phyloP scores from a whole-genome alignment of 192 early-diverging fungal species.

The Podila clonocystis region DNA sequence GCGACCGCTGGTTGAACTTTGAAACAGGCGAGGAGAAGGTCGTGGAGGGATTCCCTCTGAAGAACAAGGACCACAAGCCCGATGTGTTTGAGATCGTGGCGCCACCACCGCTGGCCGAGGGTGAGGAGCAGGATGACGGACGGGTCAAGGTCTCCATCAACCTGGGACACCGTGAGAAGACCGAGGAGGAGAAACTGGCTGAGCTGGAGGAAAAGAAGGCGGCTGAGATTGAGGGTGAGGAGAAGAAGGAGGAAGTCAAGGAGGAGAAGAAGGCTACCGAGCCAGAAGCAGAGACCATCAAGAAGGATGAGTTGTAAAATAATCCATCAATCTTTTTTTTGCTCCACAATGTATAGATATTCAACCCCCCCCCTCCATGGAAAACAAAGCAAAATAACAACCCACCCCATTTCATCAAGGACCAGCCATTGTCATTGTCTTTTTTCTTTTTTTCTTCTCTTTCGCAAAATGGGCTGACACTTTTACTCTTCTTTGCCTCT shows the following conservation, averaged over 20 bases:
- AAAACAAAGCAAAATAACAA: too few relatives aligned
- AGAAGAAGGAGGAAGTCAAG: constrained; percentile 6
- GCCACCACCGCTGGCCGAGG: constrained; percentile 4
- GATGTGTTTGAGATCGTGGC: constrained; percentile 27
- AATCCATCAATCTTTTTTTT: too few relatives aligned
- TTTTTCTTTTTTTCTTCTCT: too few relatives aligned
- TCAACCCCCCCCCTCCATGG: too few relatives aligned
- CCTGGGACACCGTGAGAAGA: neutral
- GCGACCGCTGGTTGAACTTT: constrained; percentile 47
- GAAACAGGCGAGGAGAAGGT: constrained; percentile 18
- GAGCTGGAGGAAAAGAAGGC: neutral
- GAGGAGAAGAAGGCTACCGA: neutral
- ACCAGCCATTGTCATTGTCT: too few relatives aligned
- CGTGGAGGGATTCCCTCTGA: constrained; percentile 9
- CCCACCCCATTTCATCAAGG: too few relatives aligned
- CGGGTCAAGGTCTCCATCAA: constrained; percentile 8
- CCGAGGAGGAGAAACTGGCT: constrained; percentile 1
- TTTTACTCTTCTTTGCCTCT: too few relatives aligned
- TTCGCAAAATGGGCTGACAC: too few relatives aligned
- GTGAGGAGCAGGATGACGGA: constrained; percentile 13
- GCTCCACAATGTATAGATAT: too few relatives aligned
- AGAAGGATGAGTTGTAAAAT: constrained; percentile 1
- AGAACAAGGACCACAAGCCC: constrained; percentile 20
- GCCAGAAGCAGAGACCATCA: neutral
- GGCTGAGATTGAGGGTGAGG: neutral